These are phyloP conservation scores for Xylaria sp. DNA, from an alignment of 2,329 filamentous ascomycete species.

Conservation along the genomic window DNA sequence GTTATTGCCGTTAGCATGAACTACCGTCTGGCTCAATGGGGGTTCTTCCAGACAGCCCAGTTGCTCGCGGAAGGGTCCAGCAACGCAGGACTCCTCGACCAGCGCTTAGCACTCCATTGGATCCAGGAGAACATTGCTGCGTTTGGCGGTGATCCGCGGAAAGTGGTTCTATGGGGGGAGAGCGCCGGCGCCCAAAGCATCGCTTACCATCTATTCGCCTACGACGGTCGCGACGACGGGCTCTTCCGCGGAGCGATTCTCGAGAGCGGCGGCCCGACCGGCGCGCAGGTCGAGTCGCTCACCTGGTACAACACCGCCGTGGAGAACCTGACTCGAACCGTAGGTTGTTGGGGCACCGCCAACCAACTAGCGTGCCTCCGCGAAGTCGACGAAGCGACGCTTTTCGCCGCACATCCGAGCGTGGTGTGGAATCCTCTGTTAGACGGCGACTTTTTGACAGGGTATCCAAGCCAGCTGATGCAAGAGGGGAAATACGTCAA, in stretches of 20 bases:
- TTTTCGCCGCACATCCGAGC: slow-evolving; percentile 51
- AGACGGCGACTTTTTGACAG: slow-evolving; percentile 60
- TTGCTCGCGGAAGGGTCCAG: slow-evolving; percentile 56
- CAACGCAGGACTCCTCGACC: slow-evolving; percentile 62
- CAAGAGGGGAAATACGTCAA: slow-evolving; percentile 54
- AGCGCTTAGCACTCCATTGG: slow-evolving; percentile 61
- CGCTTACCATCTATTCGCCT: slow-evolving; percentile 63
- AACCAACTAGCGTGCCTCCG: slow-evolving; percentile 54
- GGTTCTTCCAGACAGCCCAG: slow-evolving; percentile 61
- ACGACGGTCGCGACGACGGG: slow-evolving; percentile 64
- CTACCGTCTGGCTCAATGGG: slow-evolving; percentile 63
- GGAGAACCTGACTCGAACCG: slow-evolving; percentile 50
- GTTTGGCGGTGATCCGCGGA: slow-evolving; percentile 60
- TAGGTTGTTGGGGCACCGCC: slow-evolving; percentile 50
- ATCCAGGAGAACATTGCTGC: slow-evolving; percentile 63
- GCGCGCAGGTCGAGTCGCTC: slow-evolving; percentile 47
- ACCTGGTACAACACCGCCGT: slow-evolving; percentile 51
- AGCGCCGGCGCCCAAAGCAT: slow-evolving; percentile 55
- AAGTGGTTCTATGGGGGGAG: slow-evolving; percentile 62
- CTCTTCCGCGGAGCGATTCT: slow-evolving; percentile 65
- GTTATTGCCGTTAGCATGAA: slow-evolving; percentile 65
- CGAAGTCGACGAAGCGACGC: slow-evolving; percentile 45
- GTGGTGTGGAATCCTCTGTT: slow-evolving; percentile 56
- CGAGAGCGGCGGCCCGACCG: slow-evolving; percentile 59
- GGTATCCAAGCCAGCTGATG: slow-evolving; percentile 58